Base-by-base conservation (phyloP, 2,329 filamentous ascomycete species). In the Teratosphaeria destructans region DNA sequence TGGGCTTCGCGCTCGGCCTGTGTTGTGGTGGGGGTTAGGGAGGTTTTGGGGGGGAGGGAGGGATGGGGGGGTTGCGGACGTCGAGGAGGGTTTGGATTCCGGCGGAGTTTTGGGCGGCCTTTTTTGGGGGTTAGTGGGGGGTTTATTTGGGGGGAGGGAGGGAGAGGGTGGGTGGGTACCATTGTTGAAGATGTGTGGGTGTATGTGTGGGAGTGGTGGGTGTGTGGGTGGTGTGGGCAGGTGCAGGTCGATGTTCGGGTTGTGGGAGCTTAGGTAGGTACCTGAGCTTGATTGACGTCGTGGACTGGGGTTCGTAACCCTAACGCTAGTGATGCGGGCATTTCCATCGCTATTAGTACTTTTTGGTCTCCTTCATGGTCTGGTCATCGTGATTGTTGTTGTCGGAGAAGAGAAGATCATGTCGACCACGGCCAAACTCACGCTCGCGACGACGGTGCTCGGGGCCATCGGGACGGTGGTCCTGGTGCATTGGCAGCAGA, bases 31-130 rank as follows among this genome's bases (percentile, higher is more conserved):
- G 64, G 63, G 14, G 71, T 80, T 66, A 80, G 75, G 73, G 35
- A 14, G 19, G 12, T 14, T 27, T 27, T 57, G 23, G 8, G 29
- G 27, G 57, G 19, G 32, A 52, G 27, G 23, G 57, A 34, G 43
- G 47, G 52, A 29, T 23, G 61, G 52, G 62, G 74, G 88, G 43
- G 43, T 12, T 29, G 27, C 7, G 71, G 88, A 99, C 94, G 79
- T 97, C 94, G 79, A 99, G 90, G 73, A 99, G 86, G 74, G 93
- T 97, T 79, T 97, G 93, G 75, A 99, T 99, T 77, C 94, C 94
- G 72, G 90, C 87, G 67, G 94, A 97, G 82, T 97, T 97, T 80
- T 97, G 94, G 74, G 93, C 94, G 75, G 94, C 94, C 93, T n/a
- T 97, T 29, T 34, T 16, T 11, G 14, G 16, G 60, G 16, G 60